Evolutionary conservation across 768 basidiomycete genomes (phyloP).

Genomic region (Saitozyma sp.): DNA sequence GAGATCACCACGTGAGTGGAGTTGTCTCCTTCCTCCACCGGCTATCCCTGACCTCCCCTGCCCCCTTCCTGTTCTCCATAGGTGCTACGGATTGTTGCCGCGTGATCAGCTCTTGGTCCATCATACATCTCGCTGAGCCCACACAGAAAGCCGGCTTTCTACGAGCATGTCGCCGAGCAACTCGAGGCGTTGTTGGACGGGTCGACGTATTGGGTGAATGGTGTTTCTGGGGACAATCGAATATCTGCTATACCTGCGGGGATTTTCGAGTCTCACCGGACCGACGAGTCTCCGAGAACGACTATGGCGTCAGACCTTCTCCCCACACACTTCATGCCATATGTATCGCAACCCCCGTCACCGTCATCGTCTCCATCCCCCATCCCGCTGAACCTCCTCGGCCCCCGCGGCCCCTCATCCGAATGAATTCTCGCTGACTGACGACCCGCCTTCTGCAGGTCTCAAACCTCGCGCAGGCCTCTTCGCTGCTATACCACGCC

Average conservation of each 20-base stretch:
- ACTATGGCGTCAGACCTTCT: no score
- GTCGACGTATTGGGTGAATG: conserved; percentile 73
- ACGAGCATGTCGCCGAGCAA: conserved; percentile 70
- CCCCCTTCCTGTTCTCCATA: not conserved
- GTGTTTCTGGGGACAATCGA: not conserved
- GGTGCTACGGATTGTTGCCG: not conserved
- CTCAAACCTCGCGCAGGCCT: conserved; percentile 81
- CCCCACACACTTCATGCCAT: no score
- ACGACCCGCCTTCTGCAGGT: conserved; percentile 58
- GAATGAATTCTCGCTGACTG: no score
- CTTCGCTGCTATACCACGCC: conserved; percentile 76
- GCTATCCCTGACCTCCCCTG: not conserved
- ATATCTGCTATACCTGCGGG: not conserved
- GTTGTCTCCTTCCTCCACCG: not conserved
- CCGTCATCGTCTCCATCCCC: no score
- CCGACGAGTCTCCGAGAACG: no score
- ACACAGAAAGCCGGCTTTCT: conserved; percentile 69
- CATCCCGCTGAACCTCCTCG: no score
- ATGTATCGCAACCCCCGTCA: no score
- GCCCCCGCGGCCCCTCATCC: no score
- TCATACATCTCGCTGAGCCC: no score
- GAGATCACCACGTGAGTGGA: conserved; percentile 59
- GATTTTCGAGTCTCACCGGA: no score
- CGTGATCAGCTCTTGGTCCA: not conserved
- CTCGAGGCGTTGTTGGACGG: conserved; percentile 65